These are phyloP conservation scores for Phaeosphaeria sp. DNA, from an alignment of 2,329 filamentous ascomycete genomes.

Conservation along the genomic window DNA sequence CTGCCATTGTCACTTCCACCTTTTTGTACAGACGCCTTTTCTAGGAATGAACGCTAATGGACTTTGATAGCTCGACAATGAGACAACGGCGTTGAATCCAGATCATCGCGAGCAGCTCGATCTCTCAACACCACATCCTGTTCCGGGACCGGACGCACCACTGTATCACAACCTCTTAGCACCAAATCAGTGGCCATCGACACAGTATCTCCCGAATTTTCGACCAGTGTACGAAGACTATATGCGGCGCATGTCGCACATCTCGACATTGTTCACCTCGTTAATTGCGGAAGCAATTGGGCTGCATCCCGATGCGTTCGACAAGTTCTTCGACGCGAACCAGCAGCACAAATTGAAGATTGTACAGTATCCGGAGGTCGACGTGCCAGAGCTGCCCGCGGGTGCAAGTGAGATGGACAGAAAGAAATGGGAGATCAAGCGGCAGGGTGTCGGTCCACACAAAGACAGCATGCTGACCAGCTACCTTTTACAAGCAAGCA, in stretches of 20 bases:
- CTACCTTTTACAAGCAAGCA: conserved; percentile 80
- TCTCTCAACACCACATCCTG: conserved; percentile 77
- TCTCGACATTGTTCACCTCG: conserved; percentile 77
- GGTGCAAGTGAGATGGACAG: conserved; percentile 41
- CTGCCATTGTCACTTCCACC: conserved; percentile 6
- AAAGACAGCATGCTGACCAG: conserved; percentile 85
- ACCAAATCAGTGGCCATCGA: conserved; percentile 80
- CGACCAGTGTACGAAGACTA: conserved; percentile 74
- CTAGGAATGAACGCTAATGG: conserved; percentile 22
- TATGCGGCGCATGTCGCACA: conserved; percentile 74
- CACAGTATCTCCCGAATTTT: conserved; percentile 69
- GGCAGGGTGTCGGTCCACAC: conserved; percentile 75
- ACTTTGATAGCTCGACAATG: conserved; percentile 56
- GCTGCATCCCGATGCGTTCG: conserved; percentile 72
- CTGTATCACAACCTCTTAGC: conserved; percentile 77
- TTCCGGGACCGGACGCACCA: conserved; percentile 69
- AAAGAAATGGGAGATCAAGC: conserved; percentile 59
- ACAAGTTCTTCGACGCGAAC: conserved; percentile 75
- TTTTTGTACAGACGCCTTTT: neutral
- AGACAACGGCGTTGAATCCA: conserved; percentile 73
- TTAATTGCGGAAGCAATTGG: conserved; percentile 86
- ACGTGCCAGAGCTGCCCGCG: conserved; percentile 36
- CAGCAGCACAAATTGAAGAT: conserved; percentile 90
- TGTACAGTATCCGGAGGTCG: conserved; percentile 79
- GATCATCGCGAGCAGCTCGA: conserved; percentile 90